These are phyloP conservation scores for Ensete glaucum DNA, from an alignment of 176 grass and related monocot genomes.

Conservation along the genomic window DNA sequence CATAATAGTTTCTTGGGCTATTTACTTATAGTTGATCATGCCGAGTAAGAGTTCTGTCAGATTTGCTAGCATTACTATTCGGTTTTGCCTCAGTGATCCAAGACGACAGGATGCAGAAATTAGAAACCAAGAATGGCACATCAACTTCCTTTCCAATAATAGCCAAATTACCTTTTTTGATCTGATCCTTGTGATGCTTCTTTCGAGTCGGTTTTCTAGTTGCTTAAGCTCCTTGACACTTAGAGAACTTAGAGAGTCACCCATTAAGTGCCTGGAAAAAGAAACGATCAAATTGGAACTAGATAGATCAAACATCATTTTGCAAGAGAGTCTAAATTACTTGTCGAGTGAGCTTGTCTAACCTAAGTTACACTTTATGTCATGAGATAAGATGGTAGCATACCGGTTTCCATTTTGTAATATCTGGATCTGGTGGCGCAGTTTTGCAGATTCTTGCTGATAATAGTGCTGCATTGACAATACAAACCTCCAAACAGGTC, in stretches of 20 bases:
- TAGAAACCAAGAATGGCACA: neutral
- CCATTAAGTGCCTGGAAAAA: conserved; percentile 41
- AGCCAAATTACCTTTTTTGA: conserved; percentile 42
- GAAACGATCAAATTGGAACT: neutral
- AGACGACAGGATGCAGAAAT: neutral
- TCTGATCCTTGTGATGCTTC: conserved; percentile 67
- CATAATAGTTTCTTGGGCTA: no score
- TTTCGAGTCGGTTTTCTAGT: conserved; percentile 62
- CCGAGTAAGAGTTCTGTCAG: no score
- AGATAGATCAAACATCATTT: conserved; percentile 27
- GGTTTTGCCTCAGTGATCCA: no score
- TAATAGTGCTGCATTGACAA: conserved; percentile 12
- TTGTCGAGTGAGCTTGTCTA: neutral
- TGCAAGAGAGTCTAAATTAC: neutral
- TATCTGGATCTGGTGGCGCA: conserved; percentile 14
- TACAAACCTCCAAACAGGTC: neutral
- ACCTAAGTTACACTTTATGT: conserved; percentile 33
- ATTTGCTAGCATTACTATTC: no score
- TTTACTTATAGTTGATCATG: no score
- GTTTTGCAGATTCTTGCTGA: conserved; percentile 16
- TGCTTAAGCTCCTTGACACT: conserved; percentile 68
- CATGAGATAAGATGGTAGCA: conserved; percentile 11
- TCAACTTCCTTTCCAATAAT: neutral
- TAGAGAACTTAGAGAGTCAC: conserved; percentile 45
- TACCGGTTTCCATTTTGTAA: conserved; percentile 13